These are phyloP conservation scores for Yarrowia hollandica DNA, from an alignment of 805 yeast genomes.

Conservation along the genomic window DNA sequence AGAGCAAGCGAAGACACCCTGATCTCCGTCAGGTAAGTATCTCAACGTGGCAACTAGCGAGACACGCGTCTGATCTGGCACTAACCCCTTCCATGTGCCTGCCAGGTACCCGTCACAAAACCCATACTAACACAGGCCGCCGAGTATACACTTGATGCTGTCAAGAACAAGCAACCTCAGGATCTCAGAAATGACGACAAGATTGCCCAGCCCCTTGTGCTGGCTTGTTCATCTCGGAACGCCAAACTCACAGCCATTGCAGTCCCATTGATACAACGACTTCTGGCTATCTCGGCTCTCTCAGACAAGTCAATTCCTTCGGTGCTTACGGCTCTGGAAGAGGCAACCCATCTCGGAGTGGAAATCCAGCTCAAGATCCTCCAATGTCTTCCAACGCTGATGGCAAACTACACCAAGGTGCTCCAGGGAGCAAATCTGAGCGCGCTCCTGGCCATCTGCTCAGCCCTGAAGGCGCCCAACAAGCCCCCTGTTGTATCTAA, in stretches of 20 bases:
- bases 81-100: background rate
- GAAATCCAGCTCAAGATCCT: conserved; percentile 85
- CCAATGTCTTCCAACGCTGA: conserved; percentile 76
- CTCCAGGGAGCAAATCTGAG: conserved; percentile 59
- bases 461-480: conserved; percentile 66
- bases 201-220: conserved; percentile 65
- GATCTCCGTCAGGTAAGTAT: conserved; percentile 61
- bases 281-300: conserved; percentile 57
- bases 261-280: conserved; percentile 64
- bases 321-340: conserved; percentile 65
- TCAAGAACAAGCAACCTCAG: conserved; percentile 16
- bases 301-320: conserved; percentile 52
- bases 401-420: conserved; percentile 59
- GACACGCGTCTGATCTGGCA: background rate
- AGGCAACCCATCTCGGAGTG: conserved; percentile 70
- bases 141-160: conserved; percentile 18
- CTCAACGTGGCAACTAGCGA: no score
- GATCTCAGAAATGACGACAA: conserved; percentile 50
- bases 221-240: conserved; percentile 73
- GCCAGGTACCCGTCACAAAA: no score
- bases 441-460: conserved; percentile 64
- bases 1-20: conserved; percentile 66
- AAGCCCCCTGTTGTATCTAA: conserved; percentile 77
- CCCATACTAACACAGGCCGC: conserved; percentile 21
- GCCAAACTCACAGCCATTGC: conserved; percentile 72